A percentile compares a stretch with the other conserved stretches of the same genome.
These are phyloP conservation scores for Saprolegnia diclina DNA, from an alignment of 352 stramenopile genomes.

Conservation along the genomic window DNA sequence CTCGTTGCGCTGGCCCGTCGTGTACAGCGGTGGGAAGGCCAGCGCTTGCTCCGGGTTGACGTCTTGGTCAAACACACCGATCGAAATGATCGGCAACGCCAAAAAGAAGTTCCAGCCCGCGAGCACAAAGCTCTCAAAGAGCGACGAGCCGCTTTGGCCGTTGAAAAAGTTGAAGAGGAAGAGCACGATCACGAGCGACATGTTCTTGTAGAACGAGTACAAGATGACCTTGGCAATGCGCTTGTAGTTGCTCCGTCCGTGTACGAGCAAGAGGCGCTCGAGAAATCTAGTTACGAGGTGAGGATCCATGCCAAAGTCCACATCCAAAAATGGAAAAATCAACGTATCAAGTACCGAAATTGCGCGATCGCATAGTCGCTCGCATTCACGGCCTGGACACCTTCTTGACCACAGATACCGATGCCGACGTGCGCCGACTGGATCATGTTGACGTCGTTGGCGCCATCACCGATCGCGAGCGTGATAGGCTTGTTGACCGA, in stretches of 20 bases:
- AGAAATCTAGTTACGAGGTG: slow-evolving; percentile 45
- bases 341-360: slow-evolving; percentile 49
- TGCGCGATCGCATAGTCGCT: slow-evolving; percentile 93
- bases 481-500: slow-evolving; percentile 63
- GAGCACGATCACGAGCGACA: slow-evolving; percentile 55
- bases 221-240: slow-evolving; percentile 90
- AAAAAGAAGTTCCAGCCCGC: slow-evolving; percentile 75
- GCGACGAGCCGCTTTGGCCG: slow-evolving; percentile 70
- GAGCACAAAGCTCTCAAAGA: slow-evolving; percentile 83
- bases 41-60: slow-evolving; percentile 56
- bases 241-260: slow-evolving; percentile 92
- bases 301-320: no score
- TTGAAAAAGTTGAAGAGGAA: slow-evolving; percentile 83
- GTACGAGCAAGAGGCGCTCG: slow-evolving; percentile 84
- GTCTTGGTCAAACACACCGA: slow-evolving; percentile 77
- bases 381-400: slow-evolving; percentile 92
- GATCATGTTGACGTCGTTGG: slow-evolving; percentile 97
- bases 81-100: slow-evolving; percentile 86
- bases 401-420: slow-evolving; percentile 90
- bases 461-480: slow-evolving; percentile 92
- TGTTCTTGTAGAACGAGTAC: slow-evolving; percentile 86
- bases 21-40: slow-evolving; percentile 51
- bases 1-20: slow-evolving; percentile 52
- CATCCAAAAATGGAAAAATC: no score
- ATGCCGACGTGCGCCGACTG: slow-evolving; percentile 89